Evolutionary conservation across 2,329 filamentous ascomycete genomes (phyloP), one percentile per base, ranked within the genome.

Genomic region (Elsinoe australis): DNA sequence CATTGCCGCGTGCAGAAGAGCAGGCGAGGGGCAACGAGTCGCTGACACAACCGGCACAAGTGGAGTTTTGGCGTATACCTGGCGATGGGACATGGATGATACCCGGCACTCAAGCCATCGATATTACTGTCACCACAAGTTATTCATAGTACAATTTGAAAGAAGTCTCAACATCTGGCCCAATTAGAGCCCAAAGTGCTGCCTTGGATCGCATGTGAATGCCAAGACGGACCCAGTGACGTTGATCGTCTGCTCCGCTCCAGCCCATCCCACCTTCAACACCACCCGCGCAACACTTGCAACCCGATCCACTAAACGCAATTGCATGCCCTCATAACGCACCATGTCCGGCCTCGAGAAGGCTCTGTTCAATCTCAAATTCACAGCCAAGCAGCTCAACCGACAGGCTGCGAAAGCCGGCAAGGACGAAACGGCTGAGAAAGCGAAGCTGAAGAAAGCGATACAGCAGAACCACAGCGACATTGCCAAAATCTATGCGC

Each of bases 341-440:
- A 61, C 18, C 50, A 79, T 79, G 76, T 79, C 76, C 24, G 76
- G 76, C 52, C 71, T 79, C 49, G 76, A 79, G 61, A 79, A 79
- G 59, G 74, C 76, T 18, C 71, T 79, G 32, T 78, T 79, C 66
- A 79, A 79, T 60, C 68, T 80, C 52, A 80, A 79, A 69, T 79
- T 80, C 66, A 80, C 77, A 26, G 72, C 76, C 45, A 80, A 80
- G 62, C 75, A 78, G 65, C 71, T 81, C 48, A 79, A 79, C 59
- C 67, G 77, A 54, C 76, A 81, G 68, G 74, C 78, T 14, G 71
- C 73, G 41, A 80, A 79, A 62, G 76, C 77, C 21, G 72, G 71
- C 50, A 79, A 80, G 59, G 76, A 79, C 60, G 76, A 80, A 59
- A 73, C 72, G 54, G 65, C 71, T 1, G 78, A 81, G 66, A 78